Evolutionary conservation across 441 rosid species (phyloP).

Genomic region (Arabidopsis hybrid): DNA sequence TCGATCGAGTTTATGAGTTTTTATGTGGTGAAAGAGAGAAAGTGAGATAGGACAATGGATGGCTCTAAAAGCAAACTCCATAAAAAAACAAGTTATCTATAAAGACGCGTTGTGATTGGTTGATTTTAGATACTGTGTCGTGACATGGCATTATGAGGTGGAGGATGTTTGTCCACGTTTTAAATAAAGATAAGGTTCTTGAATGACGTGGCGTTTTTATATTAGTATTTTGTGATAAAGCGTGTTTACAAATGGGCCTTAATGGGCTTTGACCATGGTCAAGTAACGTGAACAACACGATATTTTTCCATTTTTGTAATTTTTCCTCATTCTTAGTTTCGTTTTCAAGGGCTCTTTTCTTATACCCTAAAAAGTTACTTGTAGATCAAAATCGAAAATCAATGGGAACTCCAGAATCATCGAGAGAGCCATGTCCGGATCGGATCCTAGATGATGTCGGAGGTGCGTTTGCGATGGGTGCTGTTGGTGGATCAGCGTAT

Average conservation of each 20-base stretch:
- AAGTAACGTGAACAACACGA: constrained; percentile 16
- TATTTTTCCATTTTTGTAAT: neutral
- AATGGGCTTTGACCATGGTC: constrained; percentile 1
- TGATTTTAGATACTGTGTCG: constrained; percentile 36
- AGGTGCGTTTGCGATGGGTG: constrained; percentile 90
- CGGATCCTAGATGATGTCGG: constrained; percentile 81
- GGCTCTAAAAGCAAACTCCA: constrained; percentile 38
- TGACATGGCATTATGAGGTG: constrained; percentile 59
- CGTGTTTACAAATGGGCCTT: constrained; percentile 3
- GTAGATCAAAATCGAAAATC: neutral
- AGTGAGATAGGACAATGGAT: constrained; percentile 46
- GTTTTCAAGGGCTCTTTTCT: neutral
- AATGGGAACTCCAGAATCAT: constrained; percentile 74
- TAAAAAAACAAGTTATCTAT: constrained; percentile 52
- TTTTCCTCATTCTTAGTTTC: neutral
- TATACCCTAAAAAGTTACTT: neutral
- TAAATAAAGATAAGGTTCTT: constrained; percentile 33
- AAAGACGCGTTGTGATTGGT: constrained; percentile 59
- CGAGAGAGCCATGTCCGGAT: constrained; percentile 82
- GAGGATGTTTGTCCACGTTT: constrained; percentile 17
- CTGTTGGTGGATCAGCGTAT: constrained; percentile 78
- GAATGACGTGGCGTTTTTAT: constrained; percentile 3
- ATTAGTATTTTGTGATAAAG: neutral
- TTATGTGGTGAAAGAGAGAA: constrained; percentile 44
- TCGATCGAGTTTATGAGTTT: constrained; percentile 35